A percentile compares a stretch with the other conserved stretches of the same genome.
phyloP scores from a whole-genome alignment of 352 stramenopile genomes.

The Phytopythium delawarense region DNA sequence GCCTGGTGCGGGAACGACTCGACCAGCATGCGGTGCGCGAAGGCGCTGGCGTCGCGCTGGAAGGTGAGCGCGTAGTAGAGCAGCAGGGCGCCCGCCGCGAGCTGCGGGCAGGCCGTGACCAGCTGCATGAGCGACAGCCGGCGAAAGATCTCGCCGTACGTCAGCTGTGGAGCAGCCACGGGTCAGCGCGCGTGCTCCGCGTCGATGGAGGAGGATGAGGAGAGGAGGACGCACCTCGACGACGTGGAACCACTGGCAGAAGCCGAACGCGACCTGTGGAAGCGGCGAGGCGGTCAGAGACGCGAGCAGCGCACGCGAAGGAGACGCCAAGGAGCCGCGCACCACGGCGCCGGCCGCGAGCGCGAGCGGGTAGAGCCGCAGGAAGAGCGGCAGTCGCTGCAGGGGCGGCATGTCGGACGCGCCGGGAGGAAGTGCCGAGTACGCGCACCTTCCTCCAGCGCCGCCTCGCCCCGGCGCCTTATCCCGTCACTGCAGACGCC shows the following conservation, averaged over 20 bases:
- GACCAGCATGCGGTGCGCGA: slow-evolving; percentile 44
- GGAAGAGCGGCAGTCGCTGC: slow-evolving; percentile 7
- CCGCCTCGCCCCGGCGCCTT: background rate
- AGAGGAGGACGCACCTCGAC: slow-evolving; percentile 28
- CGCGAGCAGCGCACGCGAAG: background rate
- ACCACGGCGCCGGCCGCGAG: slow-evolving; percentile 24
- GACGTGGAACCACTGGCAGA: slow-evolving; percentile 54
- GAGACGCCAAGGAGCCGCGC: background rate
- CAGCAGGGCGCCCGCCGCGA: slow-evolving; percentile 35
- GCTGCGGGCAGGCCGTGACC: slow-evolving; percentile 44
- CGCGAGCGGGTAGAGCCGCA: slow-evolving; percentile 31
- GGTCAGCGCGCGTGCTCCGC: background rate
- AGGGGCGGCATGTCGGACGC: background rate
- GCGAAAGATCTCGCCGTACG: slow-evolving; percentile 28
- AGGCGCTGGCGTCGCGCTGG: slow-evolving; percentile 25
- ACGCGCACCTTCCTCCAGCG: too few species aligned
- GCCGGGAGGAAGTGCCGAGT: background rate
- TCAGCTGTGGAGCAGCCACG: slow-evolving; percentile 12
- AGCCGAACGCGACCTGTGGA: slow-evolving; percentile 26
- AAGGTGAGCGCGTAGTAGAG: slow-evolving; percentile 69
- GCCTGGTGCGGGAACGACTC: slow-evolving; percentile 55
- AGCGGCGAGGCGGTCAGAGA: background rate
- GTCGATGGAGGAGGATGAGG: too few species aligned
- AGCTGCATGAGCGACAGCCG: slow-evolving; percentile 57
- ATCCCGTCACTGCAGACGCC: background rate